Percentiles rank a stretch among this genome's conserved stretches.
These are phyloP conservation scores for Choiromyces venosus DNA, from an alignment of 495 filamentous ascomycete species.

Conservation along the genomic window DNA sequence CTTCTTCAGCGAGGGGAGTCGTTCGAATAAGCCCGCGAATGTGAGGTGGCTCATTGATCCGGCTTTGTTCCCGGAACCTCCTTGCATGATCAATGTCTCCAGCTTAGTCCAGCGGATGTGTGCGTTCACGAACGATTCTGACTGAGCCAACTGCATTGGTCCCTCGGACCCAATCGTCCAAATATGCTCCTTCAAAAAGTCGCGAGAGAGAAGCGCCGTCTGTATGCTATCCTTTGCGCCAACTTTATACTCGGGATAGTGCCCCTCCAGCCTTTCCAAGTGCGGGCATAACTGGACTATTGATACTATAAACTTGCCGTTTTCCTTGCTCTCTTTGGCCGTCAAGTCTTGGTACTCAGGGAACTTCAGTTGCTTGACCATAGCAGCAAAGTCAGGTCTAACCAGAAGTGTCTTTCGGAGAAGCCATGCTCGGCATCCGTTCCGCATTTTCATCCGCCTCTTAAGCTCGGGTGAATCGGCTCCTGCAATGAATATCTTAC, in stretches of 20 bases:
- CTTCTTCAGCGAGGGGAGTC: constrained; percentile 63
- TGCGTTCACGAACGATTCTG: constrained; percentile 62
- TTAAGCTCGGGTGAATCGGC: constrained; percentile 20
- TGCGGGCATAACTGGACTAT: constrained; percentile 84
- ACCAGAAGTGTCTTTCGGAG: constrained; percentile 70
- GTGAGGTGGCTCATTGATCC: constrained; percentile 60
- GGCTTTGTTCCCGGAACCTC: constrained; percentile 50
- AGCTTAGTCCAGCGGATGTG: constrained; percentile 67
- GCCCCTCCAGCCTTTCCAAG: constrained; percentile 67
- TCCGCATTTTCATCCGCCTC: constrained; percentile 21
- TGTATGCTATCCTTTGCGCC: constrained; percentile 69
- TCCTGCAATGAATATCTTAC: constrained; percentile 27
- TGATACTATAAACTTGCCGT: constrained; percentile 68
- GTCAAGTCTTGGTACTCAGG: constrained; percentile 54
- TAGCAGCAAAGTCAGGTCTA: constrained; percentile 62
- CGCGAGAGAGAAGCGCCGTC: constrained; percentile 65
- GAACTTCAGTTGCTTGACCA: constrained; percentile 69
- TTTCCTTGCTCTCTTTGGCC: constrained; percentile 53
- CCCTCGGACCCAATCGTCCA: constrained; percentile 60
- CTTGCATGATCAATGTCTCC: constrained; percentile 70
- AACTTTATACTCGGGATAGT: constrained; percentile 64
- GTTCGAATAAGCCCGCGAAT: constrained; percentile 62
- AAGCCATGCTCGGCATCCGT: constrained; percentile 64
- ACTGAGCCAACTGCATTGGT: constrained; percentile 54
- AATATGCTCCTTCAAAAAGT: constrained; percentile 66